A percentile compares a stretch with the other conserved stretches of the same genome.
Evolutionary conservation across 371 early-diverging fungal genomes (phyloP).

Genomic region (Lichtheimia hyalospora): DNA sequence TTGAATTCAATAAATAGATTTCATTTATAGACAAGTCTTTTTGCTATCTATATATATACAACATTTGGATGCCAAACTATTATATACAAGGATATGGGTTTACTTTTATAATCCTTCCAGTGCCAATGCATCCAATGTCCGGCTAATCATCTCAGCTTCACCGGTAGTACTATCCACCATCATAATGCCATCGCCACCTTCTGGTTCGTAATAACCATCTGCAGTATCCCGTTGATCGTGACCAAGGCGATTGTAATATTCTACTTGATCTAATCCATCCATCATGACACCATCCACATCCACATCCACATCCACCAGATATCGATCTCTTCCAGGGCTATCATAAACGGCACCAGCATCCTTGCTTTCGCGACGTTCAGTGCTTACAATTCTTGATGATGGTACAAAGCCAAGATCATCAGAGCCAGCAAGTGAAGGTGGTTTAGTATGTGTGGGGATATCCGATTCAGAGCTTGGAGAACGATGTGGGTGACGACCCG

Average conservation of each 20-base stretch:
- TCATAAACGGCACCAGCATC: conserved; percentile 3
- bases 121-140: conserved; percentile 46
- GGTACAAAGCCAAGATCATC: conserved; percentile 11
- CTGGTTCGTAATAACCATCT: conserved; percentile 21
- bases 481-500: too few species aligned
- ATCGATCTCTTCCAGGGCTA: conserved; percentile 26
- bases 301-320: conserved; percentile 50
- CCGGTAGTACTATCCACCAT: conserved; percentile 23
- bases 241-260: conserved; percentile 33
- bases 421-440: conserved; percentile 12
- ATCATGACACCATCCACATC: conserved; percentile 55
- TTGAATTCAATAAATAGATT: too few species aligned
- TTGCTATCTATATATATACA: too few species aligned
- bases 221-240: conserved; percentile 8
- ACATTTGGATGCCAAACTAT: too few species aligned
- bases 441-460: background rate
- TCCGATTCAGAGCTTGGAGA: too few species aligned
- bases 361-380: conserved; percentile 3
- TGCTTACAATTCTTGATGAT: background rate
- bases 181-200: conserved; percentile 18
- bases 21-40: too few species aligned
- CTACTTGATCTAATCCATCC: conserved; percentile 47
- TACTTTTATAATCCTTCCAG: conserved; percentile 29
- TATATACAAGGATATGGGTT: too few species aligned
- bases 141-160: conserved; percentile 41